These are phyloP conservation scores for Candida insectorum DNA, from an alignment of 805 yeast species.

Conservation along the genomic window DNA sequence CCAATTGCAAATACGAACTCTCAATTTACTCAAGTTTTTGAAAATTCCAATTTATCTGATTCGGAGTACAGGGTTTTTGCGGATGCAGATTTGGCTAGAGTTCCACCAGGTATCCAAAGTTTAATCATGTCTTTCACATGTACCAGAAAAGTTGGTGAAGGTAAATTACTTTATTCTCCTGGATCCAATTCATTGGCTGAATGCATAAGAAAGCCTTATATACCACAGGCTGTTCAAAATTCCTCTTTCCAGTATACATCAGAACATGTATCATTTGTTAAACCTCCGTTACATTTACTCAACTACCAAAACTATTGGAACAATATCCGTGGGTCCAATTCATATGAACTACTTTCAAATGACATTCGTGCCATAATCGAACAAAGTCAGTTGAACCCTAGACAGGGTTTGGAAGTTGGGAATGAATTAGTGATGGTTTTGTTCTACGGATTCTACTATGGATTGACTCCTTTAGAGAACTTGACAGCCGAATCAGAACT, in stretches of 20 bases:
- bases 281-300: conserved; percentile 32
- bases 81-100: conserved; percentile 27
- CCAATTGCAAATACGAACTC: neutral
- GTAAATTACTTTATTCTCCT: conserved; percentile 13
- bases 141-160: conserved; percentile 18
- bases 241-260: conserved; percentile 7
- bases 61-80: conserved; percentile 33
- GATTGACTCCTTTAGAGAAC: conserved; percentile 40
- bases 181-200: conserved; percentile 18
- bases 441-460: conserved; percentile 42
- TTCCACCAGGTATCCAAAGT: conserved; percentile 44
- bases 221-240: conserved; percentile 24
- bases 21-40: conserved; percentile 23
- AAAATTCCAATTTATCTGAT: conserved; percentile 26
- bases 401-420: conserved; percentile 18
- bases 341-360: conserved; percentile 28
- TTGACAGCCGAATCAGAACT: conserved; percentile 39
- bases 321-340: conserved; percentile 30
- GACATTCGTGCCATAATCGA: conserved; percentile 23
- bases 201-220: conserved; percentile 31
- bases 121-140: conserved; percentile 37
- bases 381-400: conserved; percentile 13
- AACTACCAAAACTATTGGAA: conserved; percentile 41
- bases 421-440: conserved; percentile 38
- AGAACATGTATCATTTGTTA: conserved; percentile 11